Evolutionary conservation across 768 basidiomycete species (phyloP).

Genomic region (Phylloporus sp.): DNA sequence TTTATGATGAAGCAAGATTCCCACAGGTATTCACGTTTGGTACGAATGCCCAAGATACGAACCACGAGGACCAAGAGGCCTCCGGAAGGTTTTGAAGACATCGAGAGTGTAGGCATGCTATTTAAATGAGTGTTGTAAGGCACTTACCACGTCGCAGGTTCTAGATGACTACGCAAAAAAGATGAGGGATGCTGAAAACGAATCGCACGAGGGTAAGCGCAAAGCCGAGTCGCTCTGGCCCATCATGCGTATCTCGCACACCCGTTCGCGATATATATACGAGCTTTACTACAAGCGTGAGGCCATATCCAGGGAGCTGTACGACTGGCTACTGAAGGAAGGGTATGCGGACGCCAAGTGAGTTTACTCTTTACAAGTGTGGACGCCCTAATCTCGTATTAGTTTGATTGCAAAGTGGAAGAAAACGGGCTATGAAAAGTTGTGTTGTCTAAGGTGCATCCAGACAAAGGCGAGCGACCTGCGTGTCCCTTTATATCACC

Average conservation of each 20-base stretch:
- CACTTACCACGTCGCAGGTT: slow-evolving; percentile 48
- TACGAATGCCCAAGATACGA: slow-evolving; percentile 84
- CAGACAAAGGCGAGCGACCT: slow-evolving; percentile 67
- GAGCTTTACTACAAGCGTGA: slow-evolving; percentile 99
- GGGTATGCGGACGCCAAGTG: slow-evolving; percentile 96
- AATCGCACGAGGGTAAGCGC: slow-evolving; percentile 97
- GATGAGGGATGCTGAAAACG: slow-evolving; percentile 99
- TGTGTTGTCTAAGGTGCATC: slow-evolving; percentile 95
- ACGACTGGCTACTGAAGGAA: slow-evolving; percentile 97
- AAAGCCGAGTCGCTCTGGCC: slow-evolving; percentile 93
- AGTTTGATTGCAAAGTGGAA: slow-evolving; percentile 99
- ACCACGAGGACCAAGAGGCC: slow-evolving; percentile 91
- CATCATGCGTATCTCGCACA: slow-evolving; percentile 97
- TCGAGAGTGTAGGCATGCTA: slow-evolving; percentile 57
- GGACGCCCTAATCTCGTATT: slow-evolving; percentile 5
- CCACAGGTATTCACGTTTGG: slow-evolving; percentile 12
- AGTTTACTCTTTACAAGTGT: slow-evolving; percentile 29
- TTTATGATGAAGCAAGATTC: slow-evolving; percentile 6
- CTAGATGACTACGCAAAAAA: slow-evolving; percentile 98
- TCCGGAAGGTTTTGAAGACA: slow-evolving; percentile 94
- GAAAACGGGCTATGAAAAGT: slow-evolving; percentile 96
- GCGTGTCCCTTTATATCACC: slow-evolving; percentile 1
- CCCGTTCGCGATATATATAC: slow-evolving; percentile 94
- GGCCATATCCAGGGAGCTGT: slow-evolving; percentile 86
- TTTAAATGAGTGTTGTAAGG: neutral